Evolutionary conservation across 257 asterid species (phyloP).

Genomic region (Solanum pinnatisectum): DNA sequence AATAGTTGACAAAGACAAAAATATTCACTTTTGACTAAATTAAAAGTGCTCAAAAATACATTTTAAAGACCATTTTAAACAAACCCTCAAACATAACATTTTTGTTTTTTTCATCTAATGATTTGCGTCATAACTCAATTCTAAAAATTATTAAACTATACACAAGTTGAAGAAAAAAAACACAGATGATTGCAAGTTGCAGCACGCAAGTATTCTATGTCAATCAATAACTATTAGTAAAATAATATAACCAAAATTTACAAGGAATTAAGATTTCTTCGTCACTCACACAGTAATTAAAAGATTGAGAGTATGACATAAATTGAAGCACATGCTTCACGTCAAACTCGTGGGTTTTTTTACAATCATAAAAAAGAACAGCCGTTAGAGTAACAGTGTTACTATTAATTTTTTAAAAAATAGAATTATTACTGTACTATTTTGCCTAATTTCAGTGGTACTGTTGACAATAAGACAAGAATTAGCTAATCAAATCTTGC

Average conservation of each 20-base stretch:
- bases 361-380: neutral
- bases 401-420: neutral
- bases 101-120: neutral
- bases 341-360: neutral
- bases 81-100: neutral
- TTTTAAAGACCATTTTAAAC: neutral
- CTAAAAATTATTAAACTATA: neutral
- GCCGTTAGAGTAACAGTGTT: neutral
- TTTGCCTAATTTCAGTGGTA: neutral
- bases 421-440: neutral
- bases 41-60: neutral
- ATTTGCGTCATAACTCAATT: neutral
- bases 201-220: neutral
- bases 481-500: neutral
- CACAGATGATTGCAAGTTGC: neutral
- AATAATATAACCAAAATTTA: neutral
- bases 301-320: neutral
- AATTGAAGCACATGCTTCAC: neutral
- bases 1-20: neutral
- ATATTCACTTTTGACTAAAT: neutral
- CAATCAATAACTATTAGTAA: neutral
- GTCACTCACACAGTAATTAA: neutral
- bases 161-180: neutral
- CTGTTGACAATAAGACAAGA: neutral
- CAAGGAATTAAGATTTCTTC: neutral